Evolutionary conservation across 1,284 basidiomycete genomes (phyloP), one percentile per base, ranked within the genome.

Genomic region (Naganishia albida): DNA sequence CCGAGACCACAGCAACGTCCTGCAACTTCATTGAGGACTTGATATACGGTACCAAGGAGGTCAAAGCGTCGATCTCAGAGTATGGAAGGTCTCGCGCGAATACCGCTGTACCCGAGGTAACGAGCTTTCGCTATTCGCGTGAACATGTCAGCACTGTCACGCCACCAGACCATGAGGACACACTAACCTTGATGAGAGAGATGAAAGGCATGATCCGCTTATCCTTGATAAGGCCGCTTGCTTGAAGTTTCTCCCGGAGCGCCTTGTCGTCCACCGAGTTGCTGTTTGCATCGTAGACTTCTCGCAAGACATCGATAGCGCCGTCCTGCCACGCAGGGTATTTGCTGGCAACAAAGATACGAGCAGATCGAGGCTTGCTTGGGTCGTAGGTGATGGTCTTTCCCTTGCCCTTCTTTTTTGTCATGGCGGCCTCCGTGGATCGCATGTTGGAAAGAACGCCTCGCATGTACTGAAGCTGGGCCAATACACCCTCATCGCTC

Each of bases 181-280:
- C 13, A 73, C 81, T 53, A 66, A 91, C 91, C 86, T 97, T 96
- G 86, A 96, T 89, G 30, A 83, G 81, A 71, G 95, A 90, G 64
- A 93, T 86, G 81, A 97, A 98, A 39, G 94, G 94, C 94, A 98
- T 98, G 49, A 85, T 85, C 68, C 88, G 87, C 83, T 98, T 98
- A 80, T 98, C 93, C 85, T 97, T 97, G 80, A 93, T 87, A 78
- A 97, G 77, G 15, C 91, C 93, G n/a, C 83, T 84, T 74, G 85
- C 83, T 13, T 83, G 84, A 70, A 98, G 79, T 67, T 86, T 75
- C 73, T 87, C 82, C 73, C 88, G 85, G 67, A 96, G 85, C 77
- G 87, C 88, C 56, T 81, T 86, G 75, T 98, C 93, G 76, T 99
- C 91, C 46, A 97, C 87, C 71, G 82, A 84, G 13, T 62, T 52